phyloP scores from a whole-genome alignment of 768 basidiomycete species.

The Gautieria morchelliformis region DNA sequence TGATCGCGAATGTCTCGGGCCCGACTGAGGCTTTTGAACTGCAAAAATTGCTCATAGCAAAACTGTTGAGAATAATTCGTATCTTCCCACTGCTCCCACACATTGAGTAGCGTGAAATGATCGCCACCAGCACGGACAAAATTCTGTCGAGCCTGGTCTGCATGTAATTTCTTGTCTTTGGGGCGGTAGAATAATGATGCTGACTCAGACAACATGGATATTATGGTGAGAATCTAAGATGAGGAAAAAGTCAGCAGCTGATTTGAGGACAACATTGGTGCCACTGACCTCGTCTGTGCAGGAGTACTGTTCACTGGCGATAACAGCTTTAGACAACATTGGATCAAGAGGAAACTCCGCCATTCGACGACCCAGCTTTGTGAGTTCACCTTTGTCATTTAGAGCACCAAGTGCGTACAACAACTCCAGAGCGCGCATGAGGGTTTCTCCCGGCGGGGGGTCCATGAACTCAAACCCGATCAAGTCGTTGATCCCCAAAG shows the following conservation, averaged over 20 bases:
- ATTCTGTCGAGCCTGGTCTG: slow-evolving; percentile 95
- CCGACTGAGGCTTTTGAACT: slow-evolving; percentile 88
- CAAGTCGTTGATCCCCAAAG: slow-evolving; percentile 95
- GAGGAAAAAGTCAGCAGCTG: neutral
- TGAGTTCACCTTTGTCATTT: slow-evolving; percentile 93
- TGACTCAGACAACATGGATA: slow-evolving; percentile 94
- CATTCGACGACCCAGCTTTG: slow-evolving; percentile 95
- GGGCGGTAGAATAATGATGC: slow-evolving; percentile 93
- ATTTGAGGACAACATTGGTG: neutral
- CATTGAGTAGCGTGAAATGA: slow-evolving; percentile 94
- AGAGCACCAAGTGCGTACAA: slow-evolving; percentile 93
- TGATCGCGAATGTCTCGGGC: slow-evolving; percentile 96
- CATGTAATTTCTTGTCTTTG: slow-evolving; percentile 96
- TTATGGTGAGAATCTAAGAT: slow-evolving; percentile 82
- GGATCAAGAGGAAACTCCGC: slow-evolving; percentile 99
- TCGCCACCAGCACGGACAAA: slow-evolving; percentile 94
- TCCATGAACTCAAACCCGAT: slow-evolving; percentile 99
- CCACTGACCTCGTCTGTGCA: slow-evolving; percentile 88
- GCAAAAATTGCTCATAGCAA: slow-evolving; percentile 92
- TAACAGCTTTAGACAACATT: slow-evolving; percentile 93
- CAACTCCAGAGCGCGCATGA: slow-evolving; percentile 89
- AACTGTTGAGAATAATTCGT: slow-evolving; percentile 96
- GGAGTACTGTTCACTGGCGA: slow-evolving; percentile 85
- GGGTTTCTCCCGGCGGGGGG: slow-evolving; percentile 94
- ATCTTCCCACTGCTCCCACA: slow-evolving; percentile 99